Evolutionary conservation across 2,329 filamentous ascomycete genomes (phyloP).

Genomic region (Mycogone perniciosa): DNA sequence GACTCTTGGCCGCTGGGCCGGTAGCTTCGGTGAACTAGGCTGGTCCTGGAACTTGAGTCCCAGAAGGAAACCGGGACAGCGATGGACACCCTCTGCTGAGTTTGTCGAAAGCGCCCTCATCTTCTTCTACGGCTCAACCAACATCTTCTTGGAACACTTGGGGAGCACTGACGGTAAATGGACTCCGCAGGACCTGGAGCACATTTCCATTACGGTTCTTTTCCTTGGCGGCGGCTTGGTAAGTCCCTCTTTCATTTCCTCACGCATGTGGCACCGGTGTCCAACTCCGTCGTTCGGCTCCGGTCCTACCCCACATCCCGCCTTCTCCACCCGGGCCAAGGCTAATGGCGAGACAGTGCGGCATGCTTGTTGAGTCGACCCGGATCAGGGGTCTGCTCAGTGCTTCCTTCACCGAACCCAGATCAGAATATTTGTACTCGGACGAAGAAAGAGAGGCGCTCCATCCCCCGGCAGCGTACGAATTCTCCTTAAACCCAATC

Average conservation of each 20-base stretch:
- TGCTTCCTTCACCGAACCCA: constrained; percentile 37
- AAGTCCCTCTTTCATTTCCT: constrained; percentile 28
- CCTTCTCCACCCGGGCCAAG: not conserved
- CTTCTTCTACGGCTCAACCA: constrained; percentile 80
- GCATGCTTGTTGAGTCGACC: constrained; percentile 78
- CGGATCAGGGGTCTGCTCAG: constrained; percentile 62
- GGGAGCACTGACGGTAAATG: constrained; percentile 64
- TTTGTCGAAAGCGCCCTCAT: constrained; percentile 88
- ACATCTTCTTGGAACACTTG: constrained; percentile 89
- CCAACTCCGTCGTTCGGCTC: too few relatives aligned
- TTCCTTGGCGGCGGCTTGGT: constrained; percentile 90
- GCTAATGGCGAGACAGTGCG: constrained; percentile 42
- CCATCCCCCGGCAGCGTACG: constrained; percentile 58
- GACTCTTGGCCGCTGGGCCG: constrained; percentile 83
- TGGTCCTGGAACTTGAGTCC: constrained; percentile 95
- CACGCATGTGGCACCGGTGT: too few relatives aligned
- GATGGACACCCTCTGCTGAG: constrained; percentile 73
- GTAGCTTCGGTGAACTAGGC: constrained; percentile 81
- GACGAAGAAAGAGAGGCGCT: constrained; percentile 45
- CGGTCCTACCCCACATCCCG: too few relatives aligned
- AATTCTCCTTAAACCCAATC: constrained; percentile 78
- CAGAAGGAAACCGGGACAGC: constrained; percentile 40
- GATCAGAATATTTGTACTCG: constrained; percentile 27
- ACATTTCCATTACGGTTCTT: constrained; percentile 84
- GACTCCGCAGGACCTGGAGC: constrained; percentile 77